Percentiles rank a stretch among this genome's conserved stretches.
These are phyloP conservation scores for Trypanosoma mega DNA, from an alignment of 208 protist genomes.

Conservation along the genomic window DNA sequence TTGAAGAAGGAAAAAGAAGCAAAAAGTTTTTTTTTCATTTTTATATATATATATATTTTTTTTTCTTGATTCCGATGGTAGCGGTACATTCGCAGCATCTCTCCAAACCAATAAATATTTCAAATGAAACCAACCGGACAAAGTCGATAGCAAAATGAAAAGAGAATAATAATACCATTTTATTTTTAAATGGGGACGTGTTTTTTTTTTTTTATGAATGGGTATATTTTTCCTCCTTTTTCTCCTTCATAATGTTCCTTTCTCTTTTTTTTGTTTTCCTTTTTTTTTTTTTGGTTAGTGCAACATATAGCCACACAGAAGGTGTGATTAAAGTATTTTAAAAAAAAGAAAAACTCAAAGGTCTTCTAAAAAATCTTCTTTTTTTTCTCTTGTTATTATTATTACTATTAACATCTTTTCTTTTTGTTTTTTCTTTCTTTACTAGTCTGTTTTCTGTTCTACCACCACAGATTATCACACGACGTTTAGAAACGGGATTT, in stretches of 20 bases:
- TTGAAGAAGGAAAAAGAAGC: neutral
- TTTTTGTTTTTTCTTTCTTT: too few species aligned
- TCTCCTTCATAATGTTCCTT: neutral
- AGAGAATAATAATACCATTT: neutral
- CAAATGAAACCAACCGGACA: too few species aligned
- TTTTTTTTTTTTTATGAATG: constrained; percentile 14
- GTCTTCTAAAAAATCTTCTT: constrained; percentile 8
- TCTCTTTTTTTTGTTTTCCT: neutral
- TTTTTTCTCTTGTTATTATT: too few species aligned
- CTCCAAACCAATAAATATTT: too few species aligned
- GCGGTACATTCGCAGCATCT: neutral
- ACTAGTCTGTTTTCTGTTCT: too few species aligned
- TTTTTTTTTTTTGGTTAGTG: neutral
- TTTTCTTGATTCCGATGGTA: neutral
- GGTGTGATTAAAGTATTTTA: neutral
- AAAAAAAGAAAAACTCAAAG: constrained; percentile 6
- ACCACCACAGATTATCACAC: too few species aligned
- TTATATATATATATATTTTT: too few species aligned
- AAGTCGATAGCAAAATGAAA: too few species aligned
- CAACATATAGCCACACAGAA: neutral
- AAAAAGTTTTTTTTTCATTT: neutral
- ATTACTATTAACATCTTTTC: too few species aligned
- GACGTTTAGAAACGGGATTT: too few species aligned
- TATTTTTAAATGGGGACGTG: constrained; percentile 3
- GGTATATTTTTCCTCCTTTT: constrained; percentile 15